Percentiles rank a stretch among this genome's conserved stretches.
phyloP scores from a whole-genome alignment of 257 asterid genomes.

The Echium plantagineum region DNA sequence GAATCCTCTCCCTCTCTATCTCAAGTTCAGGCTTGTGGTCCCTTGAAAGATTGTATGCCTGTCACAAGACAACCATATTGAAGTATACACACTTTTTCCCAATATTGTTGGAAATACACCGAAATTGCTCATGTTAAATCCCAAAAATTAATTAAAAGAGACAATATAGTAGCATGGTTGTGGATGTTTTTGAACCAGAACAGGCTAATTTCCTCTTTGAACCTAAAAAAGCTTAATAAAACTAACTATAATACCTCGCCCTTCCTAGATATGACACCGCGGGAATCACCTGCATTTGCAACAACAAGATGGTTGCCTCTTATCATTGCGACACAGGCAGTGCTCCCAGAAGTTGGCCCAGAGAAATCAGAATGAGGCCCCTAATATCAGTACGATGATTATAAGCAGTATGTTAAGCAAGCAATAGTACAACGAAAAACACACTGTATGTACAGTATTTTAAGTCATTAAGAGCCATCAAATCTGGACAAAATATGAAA shows the following conservation, averaged over 20 bases:
- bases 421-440: slow-evolving; percentile 1
- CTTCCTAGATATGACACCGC: slow-evolving; percentile 92
- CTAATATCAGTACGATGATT: slow-evolving; percentile 21
- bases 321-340: slow-evolving; percentile 84
- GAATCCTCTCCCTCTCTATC: slow-evolving; percentile 78
- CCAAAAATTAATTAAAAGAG: no score
- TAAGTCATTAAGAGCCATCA: no score
- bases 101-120: no score
- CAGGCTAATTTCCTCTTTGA: not conserved
- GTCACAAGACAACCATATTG: slow-evolving; percentile 8
- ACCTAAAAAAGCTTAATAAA: not conserved
- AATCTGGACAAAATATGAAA: no score
- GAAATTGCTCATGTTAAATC: not conserved
- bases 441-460: not conserved
- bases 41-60: slow-evolving; percentile 96
- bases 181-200: not conserved
- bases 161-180: not conserved
- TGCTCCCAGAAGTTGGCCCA: slow-evolving; percentile 95
- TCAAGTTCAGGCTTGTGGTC: slow-evolving; percentile 97
- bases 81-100: not conserved
- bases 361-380: slow-evolving; percentile 97
- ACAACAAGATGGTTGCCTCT: slow-evolving; percentile 76
- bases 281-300: slow-evolving; percentile 98
- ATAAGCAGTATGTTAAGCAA: slow-evolving; percentile 3
- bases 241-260: slow-evolving; percentile 60